Percentiles rank a stretch among this genome's conserved stretches.
Evolutionary conservation across 805 yeast species (phyloP).

Genomic region (Isabelozyma rhagii): DNA sequence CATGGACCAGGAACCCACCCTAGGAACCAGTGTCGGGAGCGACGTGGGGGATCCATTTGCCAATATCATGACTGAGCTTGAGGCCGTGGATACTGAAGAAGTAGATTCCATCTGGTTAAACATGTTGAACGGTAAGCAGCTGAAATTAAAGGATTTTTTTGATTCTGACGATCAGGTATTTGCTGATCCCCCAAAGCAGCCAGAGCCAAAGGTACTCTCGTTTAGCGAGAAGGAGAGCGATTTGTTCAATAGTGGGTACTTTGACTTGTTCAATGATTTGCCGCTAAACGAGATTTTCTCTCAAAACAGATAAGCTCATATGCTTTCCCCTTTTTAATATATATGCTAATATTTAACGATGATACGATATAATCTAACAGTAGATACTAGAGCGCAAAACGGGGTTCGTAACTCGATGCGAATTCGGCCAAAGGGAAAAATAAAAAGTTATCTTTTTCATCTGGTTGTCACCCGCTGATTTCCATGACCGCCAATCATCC

Average conservation of each 20-base stretch:
- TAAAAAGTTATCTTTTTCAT: neutral
- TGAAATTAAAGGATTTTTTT: neutral
- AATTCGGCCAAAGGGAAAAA: neutral
- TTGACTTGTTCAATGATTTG: slow-evolving; percentile 9
- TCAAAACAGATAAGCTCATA: neutral
- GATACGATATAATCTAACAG: neutral
- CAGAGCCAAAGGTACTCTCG: neutral
- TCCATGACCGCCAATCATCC: neutral
- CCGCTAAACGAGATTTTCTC: slow-evolving; percentile 9
- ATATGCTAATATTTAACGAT: neutral
- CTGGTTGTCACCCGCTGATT: neutral
- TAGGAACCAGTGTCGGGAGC: too few relatives aligned
- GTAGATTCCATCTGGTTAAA: neutral
- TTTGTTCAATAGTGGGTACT: neutral
- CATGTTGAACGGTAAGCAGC: neutral
- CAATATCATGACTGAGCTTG: neutral
- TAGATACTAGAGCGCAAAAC: neutral
- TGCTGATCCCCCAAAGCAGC: neutral
- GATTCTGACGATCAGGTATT: neutral
- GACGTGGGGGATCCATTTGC: neutral
- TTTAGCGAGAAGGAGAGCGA: neutral
- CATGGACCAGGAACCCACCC: too few relatives aligned
- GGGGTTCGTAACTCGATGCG: neutral
- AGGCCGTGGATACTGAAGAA: neutral
- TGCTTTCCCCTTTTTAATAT: neutral